Evolutionary conservation across 192 early-diverging fungal species (phyloP), one percentile per base, ranked within the genome.

Genomic region (Ambispora gerdemannii): DNA sequence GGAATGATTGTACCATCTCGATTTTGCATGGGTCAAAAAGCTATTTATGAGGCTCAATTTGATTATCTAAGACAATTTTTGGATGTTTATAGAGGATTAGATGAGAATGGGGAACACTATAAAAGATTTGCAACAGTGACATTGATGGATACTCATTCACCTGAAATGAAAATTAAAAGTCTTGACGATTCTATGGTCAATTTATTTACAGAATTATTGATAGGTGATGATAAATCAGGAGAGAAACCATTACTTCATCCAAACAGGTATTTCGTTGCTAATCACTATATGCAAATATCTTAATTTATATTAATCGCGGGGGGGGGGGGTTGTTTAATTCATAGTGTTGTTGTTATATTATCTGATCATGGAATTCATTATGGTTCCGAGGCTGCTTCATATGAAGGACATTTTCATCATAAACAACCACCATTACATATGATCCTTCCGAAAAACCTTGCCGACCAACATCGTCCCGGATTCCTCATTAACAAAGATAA

Each of bases 281-380:
- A 8, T 34, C 2, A 24, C n/a, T 4, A 13, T 10, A 13, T 59
- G 19, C 7, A 36, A n/a, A n/a, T n/a, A n/a, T n/a, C n/a, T n/a
- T n/a, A n/a, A n/a, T n/a, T n/a, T n/a, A n/a, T n/a, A n/a, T n/a
- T n/a, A n/a, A n/a, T n/a, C n/a, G n/a, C n/a, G n/a, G n/a, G n/a
- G n/a, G n/a, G n/a, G n/a, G n/a, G n/a, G n/a, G n/a, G n/a, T n/a
- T n/a, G n/a, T n/a, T n/a, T n/a, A n/a, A n/a, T n/a, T n/a, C n/a
- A 69, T 71, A 77, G 76, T 33, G 73, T 52, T 3, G 20, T 77
- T 22, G 58, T 77, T 1, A 72, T 77, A 20, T 72, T 74, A 70
- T 55, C 72, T n/a, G 76, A 77, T 50, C 76, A 77, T 49, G 76
- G 76, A 51, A 35, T 77, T 13, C 76, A 77, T 25, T 77, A 77